Evolutionary conservation across 2,329 filamentous ascomycete genomes (phyloP).

Genomic region (Calonectria leucothoes): DNA sequence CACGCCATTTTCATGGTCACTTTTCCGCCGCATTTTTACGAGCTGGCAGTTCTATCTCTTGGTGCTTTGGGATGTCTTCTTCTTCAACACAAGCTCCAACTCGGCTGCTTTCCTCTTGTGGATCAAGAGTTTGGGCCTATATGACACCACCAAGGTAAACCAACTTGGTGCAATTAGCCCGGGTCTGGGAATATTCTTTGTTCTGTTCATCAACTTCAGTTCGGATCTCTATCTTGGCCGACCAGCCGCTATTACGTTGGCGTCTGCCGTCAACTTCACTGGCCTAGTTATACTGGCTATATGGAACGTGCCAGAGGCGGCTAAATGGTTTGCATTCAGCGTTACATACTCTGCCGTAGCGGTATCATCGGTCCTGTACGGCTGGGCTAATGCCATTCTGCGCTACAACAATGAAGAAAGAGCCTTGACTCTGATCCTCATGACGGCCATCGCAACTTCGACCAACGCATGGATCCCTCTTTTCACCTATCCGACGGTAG

Average conservation of each 20-base stretch:
- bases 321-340: constrained; percentile 34
- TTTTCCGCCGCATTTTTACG: constrained; percentile 26
- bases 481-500: constrained; percentile 28
- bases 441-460: constrained; percentile 32
- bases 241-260: constrained; percentile 29
- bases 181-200: constrained; percentile 33
- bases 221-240: constrained; percentile 38
- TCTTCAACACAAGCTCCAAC: constrained; percentile 32
- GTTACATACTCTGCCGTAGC: constrained; percentile 31
- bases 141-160: constrained; percentile 25
- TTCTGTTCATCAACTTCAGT: constrained; percentile 31
- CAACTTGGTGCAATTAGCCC: constrained; percentile 32
- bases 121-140: constrained; percentile 32
- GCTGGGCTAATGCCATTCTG: constrained; percentile 33
- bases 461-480: constrained; percentile 31
- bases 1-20: constrained; percentile 19
- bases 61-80: constrained; percentile 29
- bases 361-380: constrained; percentile 30
- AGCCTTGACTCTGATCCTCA: constrained; percentile 29
- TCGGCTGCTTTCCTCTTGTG: constrained; percentile 29
- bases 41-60: constrained; percentile 30
- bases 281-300: constrained; percentile 29
- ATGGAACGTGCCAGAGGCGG: constrained; percentile 30
- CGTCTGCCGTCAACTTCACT: constrained; percentile 27
- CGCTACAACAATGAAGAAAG: constrained; percentile 29